Evolutionary conservation across 225 moss, liverwort and hornwort species (phyloP).

Genomic region (Neckera pumila): DNA sequence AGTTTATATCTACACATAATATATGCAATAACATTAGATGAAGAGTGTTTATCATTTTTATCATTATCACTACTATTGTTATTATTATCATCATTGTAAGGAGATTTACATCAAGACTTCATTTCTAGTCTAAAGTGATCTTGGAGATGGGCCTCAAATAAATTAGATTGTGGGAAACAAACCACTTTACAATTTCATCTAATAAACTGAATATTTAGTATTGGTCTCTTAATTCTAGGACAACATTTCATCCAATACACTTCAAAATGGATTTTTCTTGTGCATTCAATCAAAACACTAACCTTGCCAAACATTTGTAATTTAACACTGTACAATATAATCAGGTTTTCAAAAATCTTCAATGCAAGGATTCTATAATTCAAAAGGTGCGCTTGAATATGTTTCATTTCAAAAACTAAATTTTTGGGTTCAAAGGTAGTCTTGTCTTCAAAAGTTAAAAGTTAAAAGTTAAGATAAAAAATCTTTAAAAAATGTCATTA

Average conservation of each 20-base stretch:
- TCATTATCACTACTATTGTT: too few relatives aligned
- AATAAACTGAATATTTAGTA: not conserved
- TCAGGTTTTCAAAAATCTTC: not conserved
- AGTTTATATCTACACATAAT: not conserved
- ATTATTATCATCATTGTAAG: not conserved
- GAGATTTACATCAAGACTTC: not conserved
- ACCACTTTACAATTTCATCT: not conserved
- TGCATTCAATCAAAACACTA: not conserved
- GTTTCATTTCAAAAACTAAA: not conserved
- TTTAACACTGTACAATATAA: not conserved
- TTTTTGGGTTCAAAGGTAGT: not conserved
- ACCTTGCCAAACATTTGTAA: not conserved
- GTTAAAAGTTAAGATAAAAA: not conserved
- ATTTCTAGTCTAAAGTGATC: not conserved
- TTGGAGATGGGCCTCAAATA: not conserved
- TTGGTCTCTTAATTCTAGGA: not conserved
- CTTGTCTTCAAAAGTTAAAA: not conserved
- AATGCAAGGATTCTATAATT: not conserved
- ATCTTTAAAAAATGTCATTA: too few relatives aligned
- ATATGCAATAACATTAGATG: not conserved
- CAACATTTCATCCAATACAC: accelerated
- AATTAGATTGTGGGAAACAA: not conserved
- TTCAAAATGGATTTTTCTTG: not conserved
- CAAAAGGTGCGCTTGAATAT: not conserved
- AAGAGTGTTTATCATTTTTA: too few relatives aligned